phyloP scores from a whole-genome alignment of 345 rosid species.

The Lepidium didymum region DNA sequence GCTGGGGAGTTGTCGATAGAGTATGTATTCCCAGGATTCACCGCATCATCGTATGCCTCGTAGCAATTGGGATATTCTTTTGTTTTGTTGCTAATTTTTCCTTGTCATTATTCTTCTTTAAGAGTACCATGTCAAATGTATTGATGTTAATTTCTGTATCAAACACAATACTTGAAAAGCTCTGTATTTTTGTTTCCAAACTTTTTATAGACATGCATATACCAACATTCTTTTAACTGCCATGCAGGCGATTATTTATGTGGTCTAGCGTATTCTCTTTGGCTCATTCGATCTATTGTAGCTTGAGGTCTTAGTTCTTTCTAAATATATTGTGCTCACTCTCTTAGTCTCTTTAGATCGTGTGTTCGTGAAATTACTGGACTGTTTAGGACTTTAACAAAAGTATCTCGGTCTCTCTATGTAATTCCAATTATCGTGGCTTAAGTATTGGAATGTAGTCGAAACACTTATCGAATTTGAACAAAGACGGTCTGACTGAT shows the following conservation, averaged over 20 bases:
- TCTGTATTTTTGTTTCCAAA: conserved; percentile 13
- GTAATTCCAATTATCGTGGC: too few relatives aligned
- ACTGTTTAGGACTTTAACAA: too few relatives aligned
- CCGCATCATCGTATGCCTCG: background rate
- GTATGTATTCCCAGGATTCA: background rate
- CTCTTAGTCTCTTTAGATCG: too few relatives aligned
- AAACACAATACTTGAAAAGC: background rate
- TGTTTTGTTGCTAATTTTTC: background rate
- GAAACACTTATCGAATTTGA: too few relatives aligned
- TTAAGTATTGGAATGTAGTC: too few relatives aligned
- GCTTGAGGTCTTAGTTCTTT: background rate
- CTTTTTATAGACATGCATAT: background rate
- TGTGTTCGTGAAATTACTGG: too few relatives aligned
- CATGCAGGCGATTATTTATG: background rate
- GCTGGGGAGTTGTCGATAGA: conserved; percentile 10
- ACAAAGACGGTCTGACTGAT: too few relatives aligned
- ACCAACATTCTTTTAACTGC: background rate
- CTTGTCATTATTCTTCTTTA: background rate
- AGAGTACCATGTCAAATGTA: background rate
- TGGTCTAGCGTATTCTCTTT: background rate
- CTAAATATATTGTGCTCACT: background rate
- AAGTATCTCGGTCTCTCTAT: too few relatives aligned
- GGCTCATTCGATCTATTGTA: background rate
- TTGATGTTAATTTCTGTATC: conserved; percentile 8
- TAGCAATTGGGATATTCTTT: conserved; percentile 12